A percentile compares a stretch with the other conserved stretches of the same genome.
Conservation (phyloP, 208 protist genomes). For the Wallacemonas sp. region DNA sequence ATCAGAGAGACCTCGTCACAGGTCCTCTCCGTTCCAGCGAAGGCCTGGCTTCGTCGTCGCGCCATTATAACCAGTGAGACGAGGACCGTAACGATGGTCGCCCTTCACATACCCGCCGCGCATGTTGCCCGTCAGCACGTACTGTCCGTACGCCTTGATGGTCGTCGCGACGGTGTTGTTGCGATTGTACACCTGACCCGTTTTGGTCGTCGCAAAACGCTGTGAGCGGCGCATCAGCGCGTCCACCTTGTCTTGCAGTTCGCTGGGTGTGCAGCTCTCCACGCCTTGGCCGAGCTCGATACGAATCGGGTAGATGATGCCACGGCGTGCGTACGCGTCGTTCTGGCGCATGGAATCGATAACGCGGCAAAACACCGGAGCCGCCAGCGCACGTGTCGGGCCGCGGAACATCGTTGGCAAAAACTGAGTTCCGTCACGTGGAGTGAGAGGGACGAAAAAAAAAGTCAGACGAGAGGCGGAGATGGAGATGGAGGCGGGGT, state of each 20-base stretch:
- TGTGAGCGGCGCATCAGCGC: conserved; percentile 61
- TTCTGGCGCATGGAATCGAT: conserved; percentile 71
- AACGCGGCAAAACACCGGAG: conserved; percentile 84
- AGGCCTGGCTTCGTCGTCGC: conserved; percentile 84
- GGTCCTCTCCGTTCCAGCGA: conserved; percentile 82
- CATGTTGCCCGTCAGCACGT: conserved; percentile 86
- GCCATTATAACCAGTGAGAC: conserved; percentile 79
- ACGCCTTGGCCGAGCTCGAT: conserved; percentile 78
- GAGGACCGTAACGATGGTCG: conserved; percentile 81
- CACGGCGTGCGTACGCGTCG: conserved; percentile 58
- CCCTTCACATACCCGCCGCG: conserved; percentile 86
- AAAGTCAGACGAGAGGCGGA: not conserved
- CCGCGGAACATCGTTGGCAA: conserved; percentile 16
- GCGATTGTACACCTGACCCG: conserved; percentile 69
- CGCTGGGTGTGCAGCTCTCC: conserved; percentile 45
- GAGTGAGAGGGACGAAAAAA: not conserved
- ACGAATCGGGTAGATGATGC: conserved; percentile 81
- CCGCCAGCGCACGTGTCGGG: conserved; percentile 13
- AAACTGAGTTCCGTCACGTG: not conserved
- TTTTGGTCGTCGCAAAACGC: conserved; percentile 72
- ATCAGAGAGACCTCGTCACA: too few relatives aligned
- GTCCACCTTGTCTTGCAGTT: conserved; percentile 76
- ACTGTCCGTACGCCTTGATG: conserved; percentile 72
- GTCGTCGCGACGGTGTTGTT: conserved; percentile 57
- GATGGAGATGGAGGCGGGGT: not conserved